Evolutionary conservation across 768 basidiomycete species (phyloP), one percentile per base, ranked within the genome.

Genomic region (Baorangia bicolor): DNA sequence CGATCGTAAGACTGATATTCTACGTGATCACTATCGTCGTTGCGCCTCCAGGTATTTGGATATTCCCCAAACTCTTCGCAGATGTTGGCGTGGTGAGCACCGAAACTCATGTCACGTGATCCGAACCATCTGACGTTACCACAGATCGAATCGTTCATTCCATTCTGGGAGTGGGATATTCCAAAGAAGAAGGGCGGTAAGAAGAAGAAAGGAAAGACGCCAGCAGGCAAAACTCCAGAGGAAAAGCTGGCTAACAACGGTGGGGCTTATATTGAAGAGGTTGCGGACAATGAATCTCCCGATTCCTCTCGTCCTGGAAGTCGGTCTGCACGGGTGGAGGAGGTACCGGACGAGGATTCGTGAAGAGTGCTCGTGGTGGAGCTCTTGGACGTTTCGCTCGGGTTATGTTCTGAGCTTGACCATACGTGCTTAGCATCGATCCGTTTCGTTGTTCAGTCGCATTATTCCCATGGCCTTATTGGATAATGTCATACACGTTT

Each of bases 111-210:
- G 38, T 49, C 58, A 45, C 42, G 46, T 42, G 49, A 37, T 14
- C 4, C 1, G 2, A 31, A 0, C 33, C 18, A 1, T 5, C 38
- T 55, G 31, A 46, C 23, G 9, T 34, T 38, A 13, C 5, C 40
- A n/a, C 64, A 98, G 96, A 84, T 99, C 54, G 97, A 98, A 43
- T 97, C 94, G 2, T 99, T 98, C 74, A 90, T 96, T 63, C 97
- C 97, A 20, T 72, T 91, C 20, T 99, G 93, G 91, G 96, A 93
- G 64, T 99, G 95, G 94, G 95, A 98, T 67, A 58, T 92, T 27
- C 86, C 84, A 2, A 87, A 87, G 55, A 84, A 85, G 67, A 88
- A 86, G 76, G 78, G 76, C 50, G 73, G 76, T 31, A 88, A 86
- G 75, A 88, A 87, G 76, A 83, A 77, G 74, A 84, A 82, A 66